Conservation (phyloP, 257 asterid species). For the Primulina tabacum region DNA sequence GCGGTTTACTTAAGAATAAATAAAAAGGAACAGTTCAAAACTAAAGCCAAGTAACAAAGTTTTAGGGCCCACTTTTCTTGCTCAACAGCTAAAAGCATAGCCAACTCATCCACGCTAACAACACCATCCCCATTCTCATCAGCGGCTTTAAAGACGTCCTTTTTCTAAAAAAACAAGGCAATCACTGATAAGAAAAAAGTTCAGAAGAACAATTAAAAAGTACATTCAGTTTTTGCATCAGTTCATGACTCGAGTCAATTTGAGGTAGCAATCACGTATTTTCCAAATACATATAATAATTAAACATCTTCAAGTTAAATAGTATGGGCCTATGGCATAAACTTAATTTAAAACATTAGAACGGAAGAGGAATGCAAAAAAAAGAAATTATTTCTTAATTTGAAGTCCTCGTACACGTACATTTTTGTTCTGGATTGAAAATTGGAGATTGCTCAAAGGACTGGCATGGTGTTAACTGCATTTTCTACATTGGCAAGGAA, state of each 20-base stretch:
- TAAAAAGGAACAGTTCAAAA: neutral
- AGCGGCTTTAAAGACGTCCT: conserved; percentile 90
- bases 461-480: neutral
- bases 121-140: conserved; percentile 87
- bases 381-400: neutral
- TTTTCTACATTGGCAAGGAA: neutral
- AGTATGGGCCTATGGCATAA: neutral
- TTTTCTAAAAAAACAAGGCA: conserved; percentile 54
- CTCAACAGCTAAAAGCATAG: conserved; percentile 83
- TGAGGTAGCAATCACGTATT: conserved; percentile 13
- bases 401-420: conserved; percentile 2
- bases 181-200: conserved; percentile 23
- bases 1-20: neutral
- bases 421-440: neutral
- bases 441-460: neutral
- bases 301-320: conserved; percentile 12
- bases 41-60: neutral
- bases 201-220: conserved; percentile 16
- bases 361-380: neutral
- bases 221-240: conserved; percentile 14
- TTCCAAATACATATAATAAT: neutral
- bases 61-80: conserved; percentile 67
- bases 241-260: conserved; percentile 5
- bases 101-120: conserved; percentile 96
- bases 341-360: neutral